Evolutionary conservation across 1,139 yeast species (phyloP), one percentile per base, ranked within the genome.

Genomic region (Yamadazyma aaseri): DNA sequence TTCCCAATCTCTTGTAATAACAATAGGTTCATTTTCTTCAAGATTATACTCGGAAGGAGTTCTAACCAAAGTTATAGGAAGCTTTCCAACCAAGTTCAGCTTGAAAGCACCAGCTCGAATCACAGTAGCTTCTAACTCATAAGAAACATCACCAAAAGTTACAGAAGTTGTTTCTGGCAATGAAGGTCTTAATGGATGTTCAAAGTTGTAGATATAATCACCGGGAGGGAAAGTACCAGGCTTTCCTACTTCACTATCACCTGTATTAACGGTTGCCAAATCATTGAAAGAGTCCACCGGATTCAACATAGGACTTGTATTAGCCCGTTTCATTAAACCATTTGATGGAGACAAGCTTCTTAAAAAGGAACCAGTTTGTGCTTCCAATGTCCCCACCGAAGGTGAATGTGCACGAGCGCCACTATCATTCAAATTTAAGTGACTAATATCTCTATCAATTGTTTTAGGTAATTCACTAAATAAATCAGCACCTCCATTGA

Each of bases 1-100:
- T 56, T 92, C 97, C 98, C 98, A 92, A 47, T 86, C 92, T 44
- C 95, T 71, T 11, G 85, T 72, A 26, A 92, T 89, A 5, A 89
- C 86, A 35, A 92, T 92, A 0, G 98, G 97, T 55, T 92, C 98
- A 41, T 85, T 81, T 50, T 86, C 90, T 55, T 92, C 97, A 26
- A 83, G 72, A 34, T 87, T 85, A 28, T 75, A 76, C 40, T 84
- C 90, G 0, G 87, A 72, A 6, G 90, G 92, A 0, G 89, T 73
- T 43, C 98, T 68, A 5, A 92, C 76, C 17, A 92, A 65, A 4
- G 67, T 69, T 1, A 92, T 72, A 2, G 86, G 86, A 30, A 76
- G 58, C 40, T 70, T 66, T 1, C 90, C 95, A 3, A 64, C 51
- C 22, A 92, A 60, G 48, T 84, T 85, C 27, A 87, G 69, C 55